Base-by-base conservation (phyloP, 495 filamentous ascomycete species). In the Physcia stellaris region DNA sequence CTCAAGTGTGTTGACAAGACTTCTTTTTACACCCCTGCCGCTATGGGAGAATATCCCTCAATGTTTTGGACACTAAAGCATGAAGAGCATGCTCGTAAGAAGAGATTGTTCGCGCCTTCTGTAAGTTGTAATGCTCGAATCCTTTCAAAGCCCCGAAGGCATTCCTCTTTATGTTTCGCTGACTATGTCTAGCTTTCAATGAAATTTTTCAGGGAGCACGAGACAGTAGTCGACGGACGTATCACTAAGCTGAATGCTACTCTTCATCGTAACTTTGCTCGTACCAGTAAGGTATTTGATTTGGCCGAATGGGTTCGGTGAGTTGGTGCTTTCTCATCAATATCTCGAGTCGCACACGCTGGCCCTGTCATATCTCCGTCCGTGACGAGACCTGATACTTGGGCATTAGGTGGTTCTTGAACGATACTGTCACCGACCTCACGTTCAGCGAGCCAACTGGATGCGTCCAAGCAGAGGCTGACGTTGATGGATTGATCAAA, bases 1-100 rank as follows among this genome's bases (percentile, higher is more conserved):
- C 62, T 71, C 42, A 61, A 66, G 37, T 59, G 65, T 44, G 68
- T 62, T 10, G 67, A 72, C 53, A 76, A 75, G 39, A 65, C 66
- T 1, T 59, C 61, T 4, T 64, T 70, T 39, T 73, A 73, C 36
- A 67, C 63, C 31, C 63, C 66, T n/a, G 1, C 65, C 64, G 11
- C 56, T 59, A 4, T 67, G 68, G 27, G 67, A 66, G 6, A 60
- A 70, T 28, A 56, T 55, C 10, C 65, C 40, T 57, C 58, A 11
- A 41, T 69, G 41, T 70, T 70, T 45, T 69, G 65, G 33, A 67
- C 65, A 49, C 60, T 61, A 29, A 56, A 56, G 24, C 62, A 70
- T 45, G 64, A 69, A 38, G 54, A 44, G 19, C 59, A 74, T 51
- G 56, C 66, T 41, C 49, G 62, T 42, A 62, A 60, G 46, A 49